These are phyloP conservation scores for Platanus orientalis DNA, from an alignment of 164 flowering plant genomes.

Conservation along the genomic window DNA sequence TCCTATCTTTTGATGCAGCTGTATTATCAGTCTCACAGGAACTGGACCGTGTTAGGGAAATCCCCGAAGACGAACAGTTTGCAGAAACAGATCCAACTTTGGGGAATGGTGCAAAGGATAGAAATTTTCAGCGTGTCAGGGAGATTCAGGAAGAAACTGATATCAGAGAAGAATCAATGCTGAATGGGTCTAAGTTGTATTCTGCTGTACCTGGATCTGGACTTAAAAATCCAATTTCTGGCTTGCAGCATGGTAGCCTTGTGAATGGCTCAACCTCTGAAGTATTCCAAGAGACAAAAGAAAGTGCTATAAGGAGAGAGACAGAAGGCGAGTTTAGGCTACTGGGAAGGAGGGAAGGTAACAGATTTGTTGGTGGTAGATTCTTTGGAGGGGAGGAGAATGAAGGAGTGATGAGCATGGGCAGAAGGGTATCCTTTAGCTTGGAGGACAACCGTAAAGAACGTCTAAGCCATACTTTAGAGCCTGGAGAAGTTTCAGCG, in stretches of 20 bases:
- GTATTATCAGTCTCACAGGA: slow-evolving; percentile 67
- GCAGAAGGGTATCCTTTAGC: slow-evolving; percentile 78
- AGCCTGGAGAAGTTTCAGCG: slow-evolving; percentile 57
- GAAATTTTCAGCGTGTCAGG: slow-evolving; percentile 15
- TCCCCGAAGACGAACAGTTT: slow-evolving; percentile 47
- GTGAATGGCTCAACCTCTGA: slow-evolving; percentile 42
- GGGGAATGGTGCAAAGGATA: slow-evolving; percentile 7
- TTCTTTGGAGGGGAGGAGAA: slow-evolving; percentile 67
- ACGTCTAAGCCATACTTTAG: slow-evolving; percentile 37
- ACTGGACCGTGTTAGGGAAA: slow-evolving; percentile 43
- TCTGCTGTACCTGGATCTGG: slow-evolving; percentile 27
- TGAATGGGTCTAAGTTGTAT: slow-evolving; percentile 10
- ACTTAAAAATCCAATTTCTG: slow-evolving; percentile 16
- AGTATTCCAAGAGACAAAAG: slow-evolving; percentile 45
- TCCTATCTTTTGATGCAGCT: slow-evolving; percentile 85
- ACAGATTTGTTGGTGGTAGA: slow-evolving; percentile 55
- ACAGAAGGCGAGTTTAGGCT: slow-evolving; percentile 96
- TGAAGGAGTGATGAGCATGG: slow-evolving; percentile 55
- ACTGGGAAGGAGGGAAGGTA: slow-evolving; percentile 71
- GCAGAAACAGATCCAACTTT: slow-evolving; percentile 13
- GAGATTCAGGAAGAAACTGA: slow-evolving; percentile 60
- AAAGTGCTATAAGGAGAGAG: slow-evolving; percentile 92
- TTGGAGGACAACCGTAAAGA: slow-evolving; percentile 53
- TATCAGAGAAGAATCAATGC: slow-evolving; percentile 6
- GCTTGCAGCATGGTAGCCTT: slow-evolving; percentile 11